Evolutionary conservation across 2,329 filamentous ascomycete genomes (phyloP).

Genomic region (Sclerotinia borealis): DNA sequence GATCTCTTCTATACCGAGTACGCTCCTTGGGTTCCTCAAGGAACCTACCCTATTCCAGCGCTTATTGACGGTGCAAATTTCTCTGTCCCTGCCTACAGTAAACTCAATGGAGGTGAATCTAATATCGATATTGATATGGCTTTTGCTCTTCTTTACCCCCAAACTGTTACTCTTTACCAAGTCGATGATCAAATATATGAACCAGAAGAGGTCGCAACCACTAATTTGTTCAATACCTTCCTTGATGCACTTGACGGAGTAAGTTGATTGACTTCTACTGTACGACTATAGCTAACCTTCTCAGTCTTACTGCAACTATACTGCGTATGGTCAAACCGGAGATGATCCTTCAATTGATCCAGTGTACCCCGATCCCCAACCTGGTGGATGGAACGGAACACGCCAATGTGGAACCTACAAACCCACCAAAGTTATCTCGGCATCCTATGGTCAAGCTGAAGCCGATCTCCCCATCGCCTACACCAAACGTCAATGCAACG

Average conservation of each 20-base stretch:
- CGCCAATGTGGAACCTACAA: conserved; percentile 20
- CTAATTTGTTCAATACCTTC: conserved; percentile 30
- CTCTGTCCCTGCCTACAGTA: conserved; percentile 11
- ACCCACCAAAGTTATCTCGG: conserved; percentile 42
- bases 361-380: conserved; percentile 37
- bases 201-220: conserved; percentile 20
- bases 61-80: conserved; percentile 23
- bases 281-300: background rate
- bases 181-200: conserved; percentile 26
- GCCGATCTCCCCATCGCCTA: conserved; percentile 57
- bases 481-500: conserved; percentile 53
- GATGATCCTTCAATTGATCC: conserved; percentile 37
- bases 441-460: conserved; percentile 63
- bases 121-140: conserved; percentile 37
- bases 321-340: conserved; percentile 39
- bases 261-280: background rate
- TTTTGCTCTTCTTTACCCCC: conserved; percentile 11
- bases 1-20: conserved; percentile 15
- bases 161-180: conserved; percentile 27
- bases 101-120: conserved; percentile 16
- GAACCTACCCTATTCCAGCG: conserved; percentile 18
- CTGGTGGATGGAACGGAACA: conserved; percentile 37
- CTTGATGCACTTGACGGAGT: conserved; percentile 29
- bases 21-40: conserved; percentile 18
- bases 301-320: conserved; percentile 39